Percentiles rank a stretch among this genome's conserved stretches.
Conservation (phyloP, 192 early-diverging fungal genomes). For the Pilaira anomala region DNA sequence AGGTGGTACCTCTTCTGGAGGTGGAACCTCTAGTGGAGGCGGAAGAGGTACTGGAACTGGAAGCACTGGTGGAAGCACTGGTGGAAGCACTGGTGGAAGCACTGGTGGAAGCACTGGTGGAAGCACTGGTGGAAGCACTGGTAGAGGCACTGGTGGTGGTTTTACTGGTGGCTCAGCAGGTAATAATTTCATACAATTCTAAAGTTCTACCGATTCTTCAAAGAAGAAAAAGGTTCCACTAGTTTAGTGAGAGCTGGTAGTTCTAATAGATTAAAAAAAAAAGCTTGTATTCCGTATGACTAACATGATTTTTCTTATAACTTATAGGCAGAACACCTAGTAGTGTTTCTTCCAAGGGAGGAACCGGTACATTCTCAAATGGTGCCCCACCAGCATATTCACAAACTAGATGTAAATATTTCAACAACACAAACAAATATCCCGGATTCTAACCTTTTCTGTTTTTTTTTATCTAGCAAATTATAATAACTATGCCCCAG, state of each 20-base stretch:
- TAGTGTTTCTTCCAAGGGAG: conserved; percentile 24
- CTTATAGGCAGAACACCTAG: background rate
- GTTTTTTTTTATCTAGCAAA: conserved; percentile 4
- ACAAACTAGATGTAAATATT: conserved; percentile 14
- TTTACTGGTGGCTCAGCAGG: background rate
- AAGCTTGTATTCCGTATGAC: too few relatives aligned
- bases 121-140: background rate
- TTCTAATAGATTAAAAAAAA: too few relatives aligned
- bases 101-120: background rate
- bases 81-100: conserved; percentile 5
- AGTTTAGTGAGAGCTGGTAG: too few relatives aligned
- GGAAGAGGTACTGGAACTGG: conserved; percentile 5
- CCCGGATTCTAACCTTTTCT: too few relatives aligned
- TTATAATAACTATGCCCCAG: conserved; percentile 29
- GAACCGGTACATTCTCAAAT: conserved; percentile 15
- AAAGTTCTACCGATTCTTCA: too few relatives aligned
- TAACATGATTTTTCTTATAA: conserved; percentile 6
- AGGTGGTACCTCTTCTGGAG: conserved; percentile 6
- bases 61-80: background rate
- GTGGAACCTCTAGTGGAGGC: conserved; percentile 2
- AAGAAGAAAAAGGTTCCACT: too few relatives aligned
- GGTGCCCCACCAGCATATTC: background rate
- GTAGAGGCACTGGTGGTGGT: background rate
- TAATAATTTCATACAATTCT: background rate
- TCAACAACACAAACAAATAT: too few relatives aligned